phyloP scores from a whole-genome alignment of 257 asterid genomes.

The Solanum commersonii region DNA sequence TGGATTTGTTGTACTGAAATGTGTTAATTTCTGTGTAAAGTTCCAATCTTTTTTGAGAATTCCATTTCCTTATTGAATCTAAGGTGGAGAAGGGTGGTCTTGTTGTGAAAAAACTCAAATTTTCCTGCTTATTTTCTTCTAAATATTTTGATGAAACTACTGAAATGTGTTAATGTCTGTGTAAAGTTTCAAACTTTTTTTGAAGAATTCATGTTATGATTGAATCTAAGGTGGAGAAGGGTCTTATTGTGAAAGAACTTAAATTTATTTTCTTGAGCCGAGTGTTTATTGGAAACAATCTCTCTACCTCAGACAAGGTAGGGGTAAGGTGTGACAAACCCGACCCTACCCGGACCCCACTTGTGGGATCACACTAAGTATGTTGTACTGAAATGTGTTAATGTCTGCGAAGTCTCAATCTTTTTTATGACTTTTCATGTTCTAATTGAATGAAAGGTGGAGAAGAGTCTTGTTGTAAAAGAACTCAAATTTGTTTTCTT shows the following conservation, averaged over 20 bases:
- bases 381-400: neutral
- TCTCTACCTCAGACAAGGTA: neutral
- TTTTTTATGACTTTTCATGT: neutral
- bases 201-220: neutral
- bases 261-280: neutral
- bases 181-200: neutral
- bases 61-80: neutral
- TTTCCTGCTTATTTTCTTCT: neutral
- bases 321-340: neutral
- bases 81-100: neutral
- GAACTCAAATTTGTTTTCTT: neutral
- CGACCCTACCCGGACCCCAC: neutral
- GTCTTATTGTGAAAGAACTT: neutral
- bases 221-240: neutral
- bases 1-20: neutral
- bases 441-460: neutral
- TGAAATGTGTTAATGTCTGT: neutral
- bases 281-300: neutral
- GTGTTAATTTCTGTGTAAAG: neutral
- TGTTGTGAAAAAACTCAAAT: neutral
- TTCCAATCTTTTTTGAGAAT: neutral
- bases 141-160: neutral
- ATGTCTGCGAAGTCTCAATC: neutral
- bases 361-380: neutral
- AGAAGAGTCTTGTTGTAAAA: neutral